A percentile compares a stretch with the other conserved stretches of the same genome.
Evolutionary conservation across 495 filamentous ascomycete genomes (phyloP).

Genomic region (Penicillium nucicola): DNA sequence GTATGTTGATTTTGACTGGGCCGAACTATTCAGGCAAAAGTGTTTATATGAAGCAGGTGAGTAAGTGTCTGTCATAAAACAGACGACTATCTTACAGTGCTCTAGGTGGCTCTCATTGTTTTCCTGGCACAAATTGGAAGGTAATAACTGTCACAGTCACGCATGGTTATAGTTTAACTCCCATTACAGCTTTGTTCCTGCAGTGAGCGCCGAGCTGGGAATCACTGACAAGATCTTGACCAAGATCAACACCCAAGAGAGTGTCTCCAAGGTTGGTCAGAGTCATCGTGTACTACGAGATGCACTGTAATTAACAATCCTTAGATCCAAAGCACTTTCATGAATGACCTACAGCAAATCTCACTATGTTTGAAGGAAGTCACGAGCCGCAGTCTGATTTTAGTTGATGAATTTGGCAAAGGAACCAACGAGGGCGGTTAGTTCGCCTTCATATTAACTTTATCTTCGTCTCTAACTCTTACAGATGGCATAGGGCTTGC

Average conservation of each 20-base stretch:
- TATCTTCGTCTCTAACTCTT: not conserved
- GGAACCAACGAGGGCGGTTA: constrained; percentile 71
- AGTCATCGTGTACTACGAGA: not conserved
- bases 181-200: constrained; percentile 70
- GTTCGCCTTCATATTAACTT: not conserved
- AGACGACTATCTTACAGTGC: not conserved
- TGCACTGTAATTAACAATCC: not conserved
- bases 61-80: not conserved
- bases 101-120: constrained; percentile 74
- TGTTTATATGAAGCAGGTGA: constrained; percentile 86
- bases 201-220: constrained; percentile 73
- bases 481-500: constrained; percentile 83
- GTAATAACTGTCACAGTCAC: constrained; percentile 20
- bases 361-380: constrained; percentile 73
- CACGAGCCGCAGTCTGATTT: constrained; percentile 71
- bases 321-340: constrained; percentile 84
- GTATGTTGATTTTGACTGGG: constrained; percentile 82
- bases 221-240: constrained; percentile 93
- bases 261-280: constrained; percentile 59
- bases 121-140: constrained; percentile 91
- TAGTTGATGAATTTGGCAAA: constrained; percentile 97
- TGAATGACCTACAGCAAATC: constrained; percentile 89
- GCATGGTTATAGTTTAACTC: not conserved
- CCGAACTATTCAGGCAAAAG: constrained; percentile 97
- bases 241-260: constrained; percentile 82